Conservation (phyloP, 2,329 filamentous ascomycete species). For the Nigrospora oryzae region DNA sequence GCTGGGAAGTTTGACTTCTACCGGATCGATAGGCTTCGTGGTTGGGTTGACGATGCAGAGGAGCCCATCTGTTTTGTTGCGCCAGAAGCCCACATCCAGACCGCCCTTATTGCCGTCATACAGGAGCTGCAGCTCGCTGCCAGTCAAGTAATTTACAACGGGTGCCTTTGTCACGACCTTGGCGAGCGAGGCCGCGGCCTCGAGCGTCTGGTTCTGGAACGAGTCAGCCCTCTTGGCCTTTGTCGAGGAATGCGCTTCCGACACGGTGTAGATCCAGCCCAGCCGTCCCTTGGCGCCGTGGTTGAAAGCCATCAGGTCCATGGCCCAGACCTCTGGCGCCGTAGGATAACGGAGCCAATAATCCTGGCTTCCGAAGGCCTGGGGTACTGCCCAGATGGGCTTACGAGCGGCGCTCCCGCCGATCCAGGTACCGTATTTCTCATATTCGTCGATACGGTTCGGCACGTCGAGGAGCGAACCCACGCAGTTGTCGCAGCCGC, state of each 20-base stretch:
- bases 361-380: slow-evolving; percentile 37
- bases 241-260: slow-evolving; percentile 7
- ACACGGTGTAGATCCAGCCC: slow-evolving; percentile 36
- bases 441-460: slow-evolving; percentile 27
- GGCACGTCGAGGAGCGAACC: slow-evolving; percentile 44
- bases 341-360: slow-evolving; percentile 40
- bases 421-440: slow-evolving; percentile 28
- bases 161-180: slow-evolving; percentile 24
- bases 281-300: slow-evolving; percentile 34
- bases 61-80: slow-evolving; percentile 16
- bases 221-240: too few species aligned
- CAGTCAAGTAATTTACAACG: slow-evolving; percentile 29
- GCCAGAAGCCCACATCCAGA: slow-evolving; percentile 28
- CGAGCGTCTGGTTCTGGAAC: slow-evolving; percentile 13
- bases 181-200: slow-evolving; percentile 29
- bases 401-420: slow-evolving; percentile 24
- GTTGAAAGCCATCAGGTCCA: slow-evolving; percentile 35
- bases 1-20: slow-evolving; percentile 9
- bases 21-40: slow-evolving; percentile 12
- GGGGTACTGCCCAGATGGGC: slow-evolving; percentile 34
- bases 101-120: slow-evolving; percentile 9
- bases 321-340: slow-evolving; percentile 31
- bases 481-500: slow-evolving; percentile 53
- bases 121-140: slow-evolving; percentile 12
- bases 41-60: slow-evolving; percentile 27